These are phyloP conservation scores for Fraxinus sp. DNA, from an alignment of 305 asterid species.

Conservation along the genomic window DNA sequence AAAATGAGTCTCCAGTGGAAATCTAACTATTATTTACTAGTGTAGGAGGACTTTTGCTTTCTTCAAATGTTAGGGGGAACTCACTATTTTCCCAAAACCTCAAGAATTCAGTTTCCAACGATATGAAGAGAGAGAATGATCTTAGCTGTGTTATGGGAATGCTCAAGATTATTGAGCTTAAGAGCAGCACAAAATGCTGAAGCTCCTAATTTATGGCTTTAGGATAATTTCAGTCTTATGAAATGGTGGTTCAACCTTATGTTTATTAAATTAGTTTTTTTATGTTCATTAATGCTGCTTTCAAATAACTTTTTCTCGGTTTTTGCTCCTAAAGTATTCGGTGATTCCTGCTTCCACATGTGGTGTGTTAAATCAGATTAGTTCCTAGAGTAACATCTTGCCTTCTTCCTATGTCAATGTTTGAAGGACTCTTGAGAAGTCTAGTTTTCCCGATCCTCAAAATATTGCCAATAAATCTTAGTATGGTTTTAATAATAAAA, in stretches of 20 bases:
- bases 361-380: background rate
- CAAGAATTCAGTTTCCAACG: background rate
- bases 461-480: background rate
- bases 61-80: background rate
- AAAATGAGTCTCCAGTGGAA: background rate
- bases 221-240: background rate
- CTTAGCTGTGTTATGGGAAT: background rate
- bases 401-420: background rate
- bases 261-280: background rate
- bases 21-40: background rate
- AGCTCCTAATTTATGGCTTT: background rate
- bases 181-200: background rate
- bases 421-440: background rate
- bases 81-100: background rate
- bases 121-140: background rate
- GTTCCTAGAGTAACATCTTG: background rate
- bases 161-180: background rate
- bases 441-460: background rate
- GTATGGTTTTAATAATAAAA: background rate
- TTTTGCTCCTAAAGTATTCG: background rate
- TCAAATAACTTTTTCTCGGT: background rate
- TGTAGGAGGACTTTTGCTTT: background rate
- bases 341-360: background rate
- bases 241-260: background rate
- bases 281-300: background rate